Conservation (phyloP, 2,329 filamentous ascomycete genomes). For the Chaetomium globosum region DNA sequence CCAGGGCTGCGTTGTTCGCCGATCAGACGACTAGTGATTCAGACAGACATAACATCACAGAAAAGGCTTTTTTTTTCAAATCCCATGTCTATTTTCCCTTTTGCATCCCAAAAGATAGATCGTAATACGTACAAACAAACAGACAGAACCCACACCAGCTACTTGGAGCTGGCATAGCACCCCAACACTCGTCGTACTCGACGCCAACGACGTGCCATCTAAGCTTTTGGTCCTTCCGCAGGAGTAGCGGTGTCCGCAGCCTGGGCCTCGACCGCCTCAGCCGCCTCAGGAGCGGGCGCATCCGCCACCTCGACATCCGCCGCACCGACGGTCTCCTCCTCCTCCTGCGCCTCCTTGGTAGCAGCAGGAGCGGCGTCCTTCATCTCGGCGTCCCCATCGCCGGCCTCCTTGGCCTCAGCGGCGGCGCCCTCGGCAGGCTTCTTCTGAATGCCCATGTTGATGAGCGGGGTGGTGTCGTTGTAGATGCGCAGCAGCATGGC, state of each 20-base stretch:
- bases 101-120: neutral
- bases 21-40: neutral
- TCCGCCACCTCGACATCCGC: constrained; percentile 17
- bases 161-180: neutral
- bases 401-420: constrained; percentile 16
- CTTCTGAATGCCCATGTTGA: constrained; percentile 65
- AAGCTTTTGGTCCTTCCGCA: constrained; percentile 15
- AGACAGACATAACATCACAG: neutral
- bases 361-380: constrained; percentile 15
- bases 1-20: neutral
- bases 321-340: constrained; percentile 3
- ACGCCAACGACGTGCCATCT: neutral
- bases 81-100: constrained; percentile 18
- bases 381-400: constrained; percentile 21
- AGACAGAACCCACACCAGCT: neutral
- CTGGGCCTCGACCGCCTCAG: constrained; percentile 1
- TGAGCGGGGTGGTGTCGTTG: constrained; percentile 82
- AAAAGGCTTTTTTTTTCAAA: neutral
- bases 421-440: constrained; percentile 29
- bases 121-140: neutral
- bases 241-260: neutral
- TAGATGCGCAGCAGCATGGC: constrained; percentile 91
- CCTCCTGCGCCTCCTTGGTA: constrained; percentile 20
- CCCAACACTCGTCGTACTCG: neutral
- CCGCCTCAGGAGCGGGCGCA: constrained; percentile 11